phyloP scores from a whole-genome alignment of 1,139 yeast species.

The Tardiomyces blankii region DNA sequence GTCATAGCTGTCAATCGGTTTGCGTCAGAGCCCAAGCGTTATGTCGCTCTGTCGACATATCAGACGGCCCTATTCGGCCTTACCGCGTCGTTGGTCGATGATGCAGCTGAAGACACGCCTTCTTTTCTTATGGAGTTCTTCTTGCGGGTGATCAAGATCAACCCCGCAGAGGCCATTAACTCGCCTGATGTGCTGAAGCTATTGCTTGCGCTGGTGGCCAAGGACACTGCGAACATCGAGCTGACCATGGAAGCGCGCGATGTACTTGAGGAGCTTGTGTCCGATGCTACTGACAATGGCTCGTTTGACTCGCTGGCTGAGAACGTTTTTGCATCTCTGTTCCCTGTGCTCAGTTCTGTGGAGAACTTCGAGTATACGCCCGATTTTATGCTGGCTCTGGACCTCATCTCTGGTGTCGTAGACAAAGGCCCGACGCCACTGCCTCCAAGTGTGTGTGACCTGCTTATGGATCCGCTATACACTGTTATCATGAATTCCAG shows the following conservation, averaged over 20 bases:
- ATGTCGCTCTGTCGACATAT: constrained; percentile 21
- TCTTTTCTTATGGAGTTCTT: constrained; percentile 66
- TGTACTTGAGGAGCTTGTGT: constrained; percentile 49
- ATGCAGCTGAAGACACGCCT: constrained; percentile 74
- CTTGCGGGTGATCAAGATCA: constrained; percentile 41
- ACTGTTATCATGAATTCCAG: constrained; percentile 41
- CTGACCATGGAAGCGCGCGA: constrained; percentile 48
- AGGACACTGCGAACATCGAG: constrained; percentile 68
- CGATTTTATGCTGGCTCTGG: constrained; percentile 54
- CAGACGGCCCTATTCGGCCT: constrained; percentile 25
- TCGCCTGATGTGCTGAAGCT: constrained; percentile 39
- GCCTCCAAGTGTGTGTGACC: constrained; percentile 38
- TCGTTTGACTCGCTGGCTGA: constrained; percentile 16
- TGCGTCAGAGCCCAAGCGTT: constrained; percentile 7
- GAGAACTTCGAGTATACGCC: constrained; percentile 29
- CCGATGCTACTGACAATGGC: constrained; percentile 33
- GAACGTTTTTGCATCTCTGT: constrained; percentile 34
- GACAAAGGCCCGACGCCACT: constrained; percentile 36
- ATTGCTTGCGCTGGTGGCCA: constrained; percentile 53
- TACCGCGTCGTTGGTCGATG: constrained; percentile 39
- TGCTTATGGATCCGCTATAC: constrained; percentile 41
- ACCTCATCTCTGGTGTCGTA: constrained; percentile 49
- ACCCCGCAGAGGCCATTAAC: constrained; percentile 29
- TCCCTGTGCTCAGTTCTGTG: constrained; percentile 35
- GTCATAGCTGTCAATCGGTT: constrained; percentile 6